phyloP scores from a whole-genome alignment of 2,329 filamentous ascomycete genomes.

The Calonectria crousiana region DNA sequence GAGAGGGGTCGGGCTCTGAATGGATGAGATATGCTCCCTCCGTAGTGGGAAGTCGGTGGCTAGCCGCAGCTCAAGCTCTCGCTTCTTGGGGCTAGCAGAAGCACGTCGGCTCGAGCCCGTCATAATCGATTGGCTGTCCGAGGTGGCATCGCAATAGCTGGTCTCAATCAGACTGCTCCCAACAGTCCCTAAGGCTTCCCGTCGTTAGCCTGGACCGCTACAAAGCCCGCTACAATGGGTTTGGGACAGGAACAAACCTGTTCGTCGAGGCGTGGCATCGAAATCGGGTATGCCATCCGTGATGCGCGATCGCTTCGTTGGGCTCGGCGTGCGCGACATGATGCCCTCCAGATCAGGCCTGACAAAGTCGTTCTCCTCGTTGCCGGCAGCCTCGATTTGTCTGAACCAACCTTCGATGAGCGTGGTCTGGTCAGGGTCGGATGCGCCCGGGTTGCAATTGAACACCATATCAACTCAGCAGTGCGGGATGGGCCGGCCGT shows the following conservation, averaged over 20 bases:
- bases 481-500: not conserved
- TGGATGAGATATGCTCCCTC: not conserved
- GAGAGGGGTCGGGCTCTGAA: not conserved
- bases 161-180: not conserved
- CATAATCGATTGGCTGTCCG: not conserved
- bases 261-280: not conserved
- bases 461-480: not conserved
- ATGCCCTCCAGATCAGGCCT: not conserved
- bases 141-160: not conserved
- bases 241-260: not conserved
- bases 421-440: not conserved
- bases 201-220: not conserved
- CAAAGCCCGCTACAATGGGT: not conserved
- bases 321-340: slow-evolving; percentile 4
- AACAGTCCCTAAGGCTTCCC: not conserved
- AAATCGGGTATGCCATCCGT: not conserved
- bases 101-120: not conserved
- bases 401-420: not conserved
- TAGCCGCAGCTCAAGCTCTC: slow-evolving; percentile 6
- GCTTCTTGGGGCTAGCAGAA: not conserved
- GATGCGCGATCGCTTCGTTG: not conserved
- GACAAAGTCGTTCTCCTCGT: not conserved
- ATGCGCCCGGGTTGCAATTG: not conserved
- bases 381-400: not conserved
- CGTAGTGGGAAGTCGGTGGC: not conserved